Evolutionary conservation across 371 early-diverging fungal species (phyloP).

Genomic region (Thermomucor indicae-seudaticae): DNA sequence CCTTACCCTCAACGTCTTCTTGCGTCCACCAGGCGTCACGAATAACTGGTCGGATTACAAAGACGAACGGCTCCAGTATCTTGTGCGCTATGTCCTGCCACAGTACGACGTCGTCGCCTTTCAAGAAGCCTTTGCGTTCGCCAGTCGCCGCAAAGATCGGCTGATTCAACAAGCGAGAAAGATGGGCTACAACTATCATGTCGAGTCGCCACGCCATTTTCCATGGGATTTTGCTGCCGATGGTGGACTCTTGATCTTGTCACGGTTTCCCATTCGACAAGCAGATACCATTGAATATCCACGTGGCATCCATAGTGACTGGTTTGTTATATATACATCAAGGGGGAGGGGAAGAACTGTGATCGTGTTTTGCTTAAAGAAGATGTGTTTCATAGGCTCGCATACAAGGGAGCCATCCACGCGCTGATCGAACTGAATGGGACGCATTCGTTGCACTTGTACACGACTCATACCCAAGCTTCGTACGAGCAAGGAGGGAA

Average conservation of each 20-base stretch:
- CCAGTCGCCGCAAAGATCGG: constrained; percentile 49
- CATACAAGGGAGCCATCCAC: constrained; percentile 79
- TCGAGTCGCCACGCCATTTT: constrained; percentile 58
- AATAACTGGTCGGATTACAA: constrained; percentile 79
- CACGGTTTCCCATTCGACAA: constrained; percentile 66
- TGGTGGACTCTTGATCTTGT: constrained; percentile 77
- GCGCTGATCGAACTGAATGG: constrained; percentile 60
- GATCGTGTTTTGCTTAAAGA: neutral
- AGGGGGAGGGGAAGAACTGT: neutral
- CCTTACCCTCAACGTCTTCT: constrained; percentile 77
- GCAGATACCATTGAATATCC: constrained; percentile 57
- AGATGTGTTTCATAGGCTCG: constrained; percentile 37
- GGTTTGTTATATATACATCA: constrained; percentile 47
- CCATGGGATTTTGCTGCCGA: constrained; percentile 67
- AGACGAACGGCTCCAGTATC: constrained; percentile 63
- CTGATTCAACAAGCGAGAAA: constrained; percentile 58
- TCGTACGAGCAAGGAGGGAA: constrained; percentile 54
- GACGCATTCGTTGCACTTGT: constrained; percentile 55
- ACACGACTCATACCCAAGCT: constrained; percentile 84
- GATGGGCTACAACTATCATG: constrained; percentile 61
- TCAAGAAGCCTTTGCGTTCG: constrained; percentile 84
- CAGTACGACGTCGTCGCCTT: constrained; percentile 76
- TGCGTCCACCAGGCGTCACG: constrained; percentile 82
- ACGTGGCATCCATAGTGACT: constrained; percentile 69
- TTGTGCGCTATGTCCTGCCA: constrained; percentile 59